Evolutionary conservation across 192 early-diverging fungal species (phyloP).

Genomic region (Cetraspora pellucida): DNA sequence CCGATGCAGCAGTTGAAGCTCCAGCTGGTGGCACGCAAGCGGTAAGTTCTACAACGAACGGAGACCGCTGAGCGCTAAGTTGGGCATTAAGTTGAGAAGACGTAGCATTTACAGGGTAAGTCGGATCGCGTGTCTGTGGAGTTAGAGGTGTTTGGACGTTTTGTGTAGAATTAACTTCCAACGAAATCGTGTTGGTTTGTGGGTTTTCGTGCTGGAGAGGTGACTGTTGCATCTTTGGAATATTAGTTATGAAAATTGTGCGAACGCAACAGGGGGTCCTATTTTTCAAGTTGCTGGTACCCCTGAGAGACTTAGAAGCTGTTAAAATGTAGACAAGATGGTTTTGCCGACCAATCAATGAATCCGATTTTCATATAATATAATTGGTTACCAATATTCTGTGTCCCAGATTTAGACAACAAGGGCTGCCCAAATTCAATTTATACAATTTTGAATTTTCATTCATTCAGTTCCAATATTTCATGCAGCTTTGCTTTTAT

Average conservation of each 20-base stretch:
- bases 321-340: neutral
- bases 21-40: slow-evolving; percentile 15
- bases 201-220: slow-evolving; percentile 14
- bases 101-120: neutral
- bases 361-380: neutral
- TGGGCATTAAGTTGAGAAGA: neutral
- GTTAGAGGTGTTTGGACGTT: slow-evolving; percentile 2
- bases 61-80: neutral
- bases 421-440: neutral
- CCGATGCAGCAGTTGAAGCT: neutral
- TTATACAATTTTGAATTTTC: neutral
- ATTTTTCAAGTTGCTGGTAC: neutral
- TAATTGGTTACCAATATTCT: neutral
- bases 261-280: slow-evolving; percentile 15
- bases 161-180: neutral
- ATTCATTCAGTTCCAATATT: no score
- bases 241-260: slow-evolving; percentile 1
- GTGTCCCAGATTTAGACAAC: slow-evolving; percentile 20
- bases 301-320: slow-evolving; percentile 7
- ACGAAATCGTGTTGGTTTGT: slow-evolving; percentile 1
- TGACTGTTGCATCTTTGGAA: slow-evolving; percentile 5
- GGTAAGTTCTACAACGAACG: neutral
- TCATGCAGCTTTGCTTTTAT: no score
- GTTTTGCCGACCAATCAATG: neutral
- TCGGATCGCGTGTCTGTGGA: slow-evolving; percentile 7